Base-by-base conservation (phyloP, 441 rosid species). In the Erodium texanum region DNA sequence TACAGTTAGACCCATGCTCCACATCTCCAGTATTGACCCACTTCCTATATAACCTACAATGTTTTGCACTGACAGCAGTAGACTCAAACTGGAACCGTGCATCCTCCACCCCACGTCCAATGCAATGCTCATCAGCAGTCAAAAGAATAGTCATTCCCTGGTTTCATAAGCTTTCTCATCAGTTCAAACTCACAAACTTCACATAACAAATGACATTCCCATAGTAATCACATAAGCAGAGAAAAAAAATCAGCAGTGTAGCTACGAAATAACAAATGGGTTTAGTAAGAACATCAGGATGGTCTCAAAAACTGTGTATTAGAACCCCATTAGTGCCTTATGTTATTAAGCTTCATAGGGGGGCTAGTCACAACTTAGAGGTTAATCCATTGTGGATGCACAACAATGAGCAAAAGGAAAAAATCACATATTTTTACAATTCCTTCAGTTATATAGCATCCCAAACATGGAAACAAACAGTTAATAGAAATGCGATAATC, bases 81-180 rank as follows among this genome's bases (percentile, higher is more conserved):
- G 96, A 85, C 16, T 89, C 96, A 61, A 93, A 81, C 78, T 76
- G 96, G 76, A 84, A 85, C 32, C 76, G 83, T 9, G 43, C 24
- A 68, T 91, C 92, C 76, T 81, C 78, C 8, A 85, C 95, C 75
- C 77, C 59, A 62, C 99, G 79, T 43, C 99, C 99, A 69, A 93
- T 75, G 70, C 77, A 77, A 73, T 91, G 97, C 80, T 80, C 87
- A 76, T 87, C 87, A 41, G 71, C 83, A 18, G 80, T 89, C 86
- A 93, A 85, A 69, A 86, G 79, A 68, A 89, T 84, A 78, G 89
- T 85, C 52, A 86, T 84, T 9, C 98, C 98, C 98, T 93, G 73
- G 18, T 32, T 70, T 11, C 58, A 50, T 65, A 11, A 8, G 66
- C 43, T 64, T 50, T n/a, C 19, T 68, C 71, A 65, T 59, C 59